A percentile compares a stretch with the other conserved stretches of the same genome.
These are phyloP conservation scores for Collybia sp. DNA, from an alignment of 768 basidiomycete species.

Conservation along the genomic window DNA sequence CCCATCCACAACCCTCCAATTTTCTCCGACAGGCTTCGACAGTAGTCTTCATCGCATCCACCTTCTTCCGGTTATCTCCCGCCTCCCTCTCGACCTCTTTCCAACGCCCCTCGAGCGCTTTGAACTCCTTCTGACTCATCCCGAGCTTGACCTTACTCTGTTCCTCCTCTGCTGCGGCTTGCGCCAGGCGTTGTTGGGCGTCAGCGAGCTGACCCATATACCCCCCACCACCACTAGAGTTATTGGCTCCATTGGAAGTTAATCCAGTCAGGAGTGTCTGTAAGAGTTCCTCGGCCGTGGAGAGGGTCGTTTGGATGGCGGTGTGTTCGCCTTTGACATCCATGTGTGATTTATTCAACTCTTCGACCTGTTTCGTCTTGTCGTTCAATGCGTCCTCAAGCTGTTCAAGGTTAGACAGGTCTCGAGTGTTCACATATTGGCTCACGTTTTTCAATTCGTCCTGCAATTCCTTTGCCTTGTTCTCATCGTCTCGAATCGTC, in stretches of 20 bases:
- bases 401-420: slow-evolving; percentile 26
- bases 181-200: slow-evolving; percentile 69
- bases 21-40: slow-evolving; percentile 52
- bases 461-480: slow-evolving; percentile 44
- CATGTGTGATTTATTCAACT: slow-evolving; percentile 49
- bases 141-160: slow-evolving; percentile 72
- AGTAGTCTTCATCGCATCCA: slow-evolving; percentile 53
- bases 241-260: slow-evolving; percentile 59
- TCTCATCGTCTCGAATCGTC: slow-evolving; percentile 77
- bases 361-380: slow-evolving; percentile 57
- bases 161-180: slow-evolving; percentile 80
- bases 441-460: slow-evolving; percentile 60
- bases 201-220: slow-evolving; percentile 96
- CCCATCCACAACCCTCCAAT: slow-evolving; percentile 69
- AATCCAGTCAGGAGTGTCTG: slow-evolving; percentile 94
- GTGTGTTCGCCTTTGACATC: slow-evolving; percentile 68
- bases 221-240: slow-evolving; percentile 68
- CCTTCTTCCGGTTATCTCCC: slow-evolving; percentile 63
- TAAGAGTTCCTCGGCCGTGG: slow-evolving; percentile 84
- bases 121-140: slow-evolving; percentile 77
- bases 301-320: slow-evolving; percentile 51
- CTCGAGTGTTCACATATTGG: neutral
- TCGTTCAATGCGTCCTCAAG: slow-evolving; percentile 49
- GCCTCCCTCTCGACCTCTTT: slow-evolving; percentile 86
- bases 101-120: slow-evolving; percentile 69